phyloP scores from a whole-genome alignment of 2,329 filamentous ascomycete genomes.

The Xenosphaeropsis pyriputrescens region DNA sequence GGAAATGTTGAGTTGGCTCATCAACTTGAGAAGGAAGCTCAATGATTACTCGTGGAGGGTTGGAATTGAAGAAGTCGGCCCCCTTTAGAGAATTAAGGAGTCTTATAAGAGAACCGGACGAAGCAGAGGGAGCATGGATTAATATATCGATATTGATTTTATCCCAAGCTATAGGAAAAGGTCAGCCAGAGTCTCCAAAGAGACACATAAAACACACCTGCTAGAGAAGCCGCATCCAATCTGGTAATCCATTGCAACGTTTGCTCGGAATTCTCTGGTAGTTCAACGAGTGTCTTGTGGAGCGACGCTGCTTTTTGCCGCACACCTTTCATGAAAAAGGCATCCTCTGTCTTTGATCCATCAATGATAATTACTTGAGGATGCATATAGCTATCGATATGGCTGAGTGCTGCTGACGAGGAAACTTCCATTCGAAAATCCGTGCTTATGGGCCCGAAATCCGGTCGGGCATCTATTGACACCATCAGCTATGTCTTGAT shows the following conservation, averaged over 20 bases:
- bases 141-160: slow-evolving; percentile 67
- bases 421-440: slow-evolving; percentile 53
- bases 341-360: slow-evolving; percentile 48
- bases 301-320: slow-evolving; percentile 35
- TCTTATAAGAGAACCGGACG: slow-evolving; percentile 61
- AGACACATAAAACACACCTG: slow-evolving; percentile 27
- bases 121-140: slow-evolving; percentile 57
- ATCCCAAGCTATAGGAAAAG: slow-evolving; percentile 50
- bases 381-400: slow-evolving; percentile 60
- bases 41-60: slow-evolving; percentile 63
- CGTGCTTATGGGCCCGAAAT: slow-evolving; percentile 55
- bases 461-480: slow-evolving; percentile 55
- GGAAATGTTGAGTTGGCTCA: slow-evolving; percentile 41
- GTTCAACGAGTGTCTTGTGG: slow-evolving; percentile 53
- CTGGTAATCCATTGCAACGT: slow-evolving; percentile 64
- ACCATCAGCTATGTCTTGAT: too few species aligned
- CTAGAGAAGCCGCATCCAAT: slow-evolving; percentile 58
- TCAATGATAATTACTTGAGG: slow-evolving; percentile 69
- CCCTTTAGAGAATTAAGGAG: slow-evolving; percentile 61
- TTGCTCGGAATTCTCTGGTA: slow-evolving; percentile 49
- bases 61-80: slow-evolving; percentile 61
- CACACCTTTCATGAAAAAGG: slow-evolving; percentile 48
- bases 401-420: slow-evolving; percentile 50
- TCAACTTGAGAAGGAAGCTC: slow-evolving; percentile 67
- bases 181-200: slow-evolving; percentile 8